Percentiles rank a stretch among this genome's conserved stretches.
phyloP scores from a whole-genome alignment of 306 rosid genomes.

The Canavalia gladiata region DNA sequence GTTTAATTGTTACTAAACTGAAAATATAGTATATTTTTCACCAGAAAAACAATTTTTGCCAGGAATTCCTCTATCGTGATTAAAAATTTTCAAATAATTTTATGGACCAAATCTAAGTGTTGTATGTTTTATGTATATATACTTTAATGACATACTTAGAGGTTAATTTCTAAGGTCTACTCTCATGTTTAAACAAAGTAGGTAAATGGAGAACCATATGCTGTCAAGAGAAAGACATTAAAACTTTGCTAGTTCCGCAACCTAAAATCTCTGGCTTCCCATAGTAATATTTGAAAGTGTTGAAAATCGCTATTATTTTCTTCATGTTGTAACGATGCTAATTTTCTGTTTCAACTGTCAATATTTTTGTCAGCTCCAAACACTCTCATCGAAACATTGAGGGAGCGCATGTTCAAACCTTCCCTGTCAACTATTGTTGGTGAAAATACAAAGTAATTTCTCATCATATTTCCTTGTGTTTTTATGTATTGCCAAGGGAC shows the following conservation, averaged over 20 bases:
- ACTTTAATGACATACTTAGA: slow-evolving; percentile 23
- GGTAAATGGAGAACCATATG: slow-evolving; percentile 2
- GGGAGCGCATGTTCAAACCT: slow-evolving; percentile 98
- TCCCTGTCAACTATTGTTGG: slow-evolving; percentile 77
- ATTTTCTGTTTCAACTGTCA: slow-evolving; percentile 34
- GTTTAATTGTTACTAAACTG: slow-evolving; percentile 1
- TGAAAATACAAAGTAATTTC: slow-evolving; percentile 78
- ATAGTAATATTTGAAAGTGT: slow-evolving; percentile 12
- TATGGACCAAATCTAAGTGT: slow-evolving; percentile 4
- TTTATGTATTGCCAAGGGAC: slow-evolving; percentile 38
- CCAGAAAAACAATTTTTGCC: neutral
- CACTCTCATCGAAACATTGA: slow-evolving; percentile 87
- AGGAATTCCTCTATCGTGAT: slow-evolving; percentile 1
- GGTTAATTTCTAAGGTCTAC: slow-evolving; percentile 23
- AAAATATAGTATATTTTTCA: slow-evolving; percentile 16
- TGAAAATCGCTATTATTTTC: slow-evolving; percentile 27
- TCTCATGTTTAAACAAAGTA: slow-evolving; percentile 15
- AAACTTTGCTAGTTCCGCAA: slow-evolving; percentile 19
- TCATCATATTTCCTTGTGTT: slow-evolving; percentile 41
- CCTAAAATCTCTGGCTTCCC: slow-evolving; percentile 30
- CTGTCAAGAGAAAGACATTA: slow-evolving; percentile 15
- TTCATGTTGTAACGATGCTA: slow-evolving; percentile 43
- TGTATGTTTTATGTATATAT: slow-evolving; percentile 9
- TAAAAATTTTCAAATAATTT: neutral
- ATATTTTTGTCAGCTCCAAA: slow-evolving; percentile 70